Percentiles rank a stretch among this genome's conserved stretches.
Evolutionary conservation across 2,329 filamentous ascomycete species (phyloP).

Genomic region (Exserohilum turcica): DNA sequence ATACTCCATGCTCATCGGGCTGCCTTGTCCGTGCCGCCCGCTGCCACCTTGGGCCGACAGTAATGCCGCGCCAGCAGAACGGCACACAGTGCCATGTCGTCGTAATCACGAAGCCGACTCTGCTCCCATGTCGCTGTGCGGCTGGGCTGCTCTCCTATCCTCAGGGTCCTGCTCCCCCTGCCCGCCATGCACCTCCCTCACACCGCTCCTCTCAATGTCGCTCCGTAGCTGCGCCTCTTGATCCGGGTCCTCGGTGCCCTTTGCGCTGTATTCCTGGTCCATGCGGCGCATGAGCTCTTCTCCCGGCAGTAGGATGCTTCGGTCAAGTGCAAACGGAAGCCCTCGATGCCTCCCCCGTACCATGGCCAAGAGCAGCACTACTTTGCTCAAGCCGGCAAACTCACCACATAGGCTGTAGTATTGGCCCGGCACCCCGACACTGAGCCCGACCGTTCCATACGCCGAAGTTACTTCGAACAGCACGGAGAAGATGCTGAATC

Average conservation of each 20-base stretch:
- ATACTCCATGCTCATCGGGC: not conserved
- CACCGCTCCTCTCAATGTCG: slow-evolving; percentile 25
- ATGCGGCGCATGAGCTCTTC: slow-evolving; percentile 44
- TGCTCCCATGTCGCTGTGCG: slow-evolving; percentile 2
- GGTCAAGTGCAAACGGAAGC: slow-evolving; percentile 38
- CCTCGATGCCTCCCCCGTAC: slow-evolving; percentile 46
- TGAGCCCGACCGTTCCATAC: slow-evolving; percentile 68
- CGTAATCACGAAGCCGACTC: slow-evolving; percentile 7
- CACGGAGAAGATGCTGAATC: slow-evolving; percentile 39
- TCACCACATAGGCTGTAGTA: slow-evolving; percentile 62
- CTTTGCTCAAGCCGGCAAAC: slow-evolving; percentile 61
- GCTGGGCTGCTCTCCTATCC: slow-evolving; percentile 4
- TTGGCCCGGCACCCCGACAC: slow-evolving; percentile 59
- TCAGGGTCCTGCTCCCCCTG: slow-evolving; percentile 24
- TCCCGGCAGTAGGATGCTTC: slow-evolving; percentile 39
- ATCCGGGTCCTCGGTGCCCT: slow-evolving; percentile 12
- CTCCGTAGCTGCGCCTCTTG: slow-evolving; percentile 22
- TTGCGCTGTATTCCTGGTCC: slow-evolving; percentile 37
- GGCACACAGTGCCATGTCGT: not conserved
- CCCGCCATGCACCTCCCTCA: not conserved
- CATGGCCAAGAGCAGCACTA: slow-evolving; percentile 64
- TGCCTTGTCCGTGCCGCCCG: slow-evolving; percentile 1
- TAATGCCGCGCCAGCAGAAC: slow-evolving; percentile 1
- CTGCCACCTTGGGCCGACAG: slow-evolving; percentile 4
- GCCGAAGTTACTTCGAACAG: slow-evolving; percentile 63